Conservation (phyloP, 768 basidiomycete genomes). For the Tubosaeta sp. region DNA sequence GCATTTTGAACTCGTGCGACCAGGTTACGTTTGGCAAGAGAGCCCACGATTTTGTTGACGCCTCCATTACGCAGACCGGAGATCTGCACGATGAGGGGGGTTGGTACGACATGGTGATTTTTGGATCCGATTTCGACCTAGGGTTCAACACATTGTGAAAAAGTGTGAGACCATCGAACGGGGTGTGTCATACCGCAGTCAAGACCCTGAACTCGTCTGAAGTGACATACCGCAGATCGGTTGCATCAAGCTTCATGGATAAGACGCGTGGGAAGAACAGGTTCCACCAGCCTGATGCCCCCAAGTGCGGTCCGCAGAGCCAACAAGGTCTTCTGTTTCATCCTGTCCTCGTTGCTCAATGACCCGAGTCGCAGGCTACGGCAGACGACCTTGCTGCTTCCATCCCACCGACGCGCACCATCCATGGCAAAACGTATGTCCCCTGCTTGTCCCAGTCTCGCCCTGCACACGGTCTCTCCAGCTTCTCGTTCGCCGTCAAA, state of each 20-base stretch:
- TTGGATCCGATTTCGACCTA: constrained; percentile 98
- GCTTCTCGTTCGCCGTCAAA: constrained; percentile 22
- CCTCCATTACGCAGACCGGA: constrained; percentile 91
- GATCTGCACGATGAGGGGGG: constrained; percentile 83
- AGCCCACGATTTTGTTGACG: constrained; percentile 88
- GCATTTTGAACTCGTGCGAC: constrained; percentile 87
- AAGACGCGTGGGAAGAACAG: background rate
- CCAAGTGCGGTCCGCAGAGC: constrained; percentile 23
- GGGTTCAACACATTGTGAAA: background rate
- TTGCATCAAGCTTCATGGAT: constrained; percentile 88
- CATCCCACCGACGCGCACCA: constrained; percentile 7
- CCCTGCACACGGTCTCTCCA: constrained; percentile 1
- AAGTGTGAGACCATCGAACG: background rate
- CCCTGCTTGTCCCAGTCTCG: background rate
- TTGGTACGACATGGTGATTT: constrained; percentile 96
- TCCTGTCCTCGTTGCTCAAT: background rate
- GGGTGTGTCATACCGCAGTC: constrained; percentile 60
- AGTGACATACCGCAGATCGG: constrained; percentile 89
- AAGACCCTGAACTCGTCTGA: constrained; percentile 94
- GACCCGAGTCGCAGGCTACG: constrained; percentile 17
- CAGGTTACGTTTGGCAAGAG: constrained; percentile 86
- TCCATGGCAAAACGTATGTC: constrained; percentile 16
- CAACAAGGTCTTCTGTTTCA: constrained; percentile 30
- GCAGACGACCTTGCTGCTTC: constrained; percentile 17
- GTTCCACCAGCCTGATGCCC: constrained; percentile 13